phyloP scores from a whole-genome alignment of 2,329 filamentous ascomycete species.

The Exserohilum turcica region DNA sequence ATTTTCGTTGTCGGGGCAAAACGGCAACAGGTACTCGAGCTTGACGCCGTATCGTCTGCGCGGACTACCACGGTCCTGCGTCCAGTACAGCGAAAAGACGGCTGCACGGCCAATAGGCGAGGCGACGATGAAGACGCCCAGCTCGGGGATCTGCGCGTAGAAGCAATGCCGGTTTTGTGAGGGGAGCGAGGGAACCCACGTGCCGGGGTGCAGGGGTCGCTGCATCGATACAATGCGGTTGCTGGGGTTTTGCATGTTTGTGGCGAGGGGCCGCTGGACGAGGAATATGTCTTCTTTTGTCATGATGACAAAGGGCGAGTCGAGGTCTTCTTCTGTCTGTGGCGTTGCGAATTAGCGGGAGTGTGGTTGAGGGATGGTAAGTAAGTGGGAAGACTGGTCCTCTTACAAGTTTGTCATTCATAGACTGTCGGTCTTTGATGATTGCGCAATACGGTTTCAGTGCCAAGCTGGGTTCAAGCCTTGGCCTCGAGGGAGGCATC shows the following conservation, averaged over 20 bases:
- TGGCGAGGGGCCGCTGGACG: constrained; percentile 42
- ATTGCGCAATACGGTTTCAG: neutral
- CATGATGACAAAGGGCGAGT: constrained; percentile 48
- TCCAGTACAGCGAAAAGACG: constrained; percentile 63
- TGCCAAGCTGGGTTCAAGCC: neutral
- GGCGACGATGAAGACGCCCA: constrained; percentile 71
- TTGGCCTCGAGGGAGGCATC: neutral
- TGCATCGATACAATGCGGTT: constrained; percentile 45
- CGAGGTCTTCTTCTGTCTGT: neutral
- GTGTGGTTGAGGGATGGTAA: too few relatives aligned
- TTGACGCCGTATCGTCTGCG: constrained; percentile 53
- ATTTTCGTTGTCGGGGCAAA: constrained; percentile 7
- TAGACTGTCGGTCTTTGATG: too few relatives aligned
- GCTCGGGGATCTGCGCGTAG: constrained; percentile 67
- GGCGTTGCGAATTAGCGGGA: too few relatives aligned
- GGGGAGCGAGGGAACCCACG: constrained; percentile 1
- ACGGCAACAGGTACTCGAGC: constrained; percentile 63
- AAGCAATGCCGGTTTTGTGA: constrained; percentile 63
- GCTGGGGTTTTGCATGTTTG: constrained; percentile 6
- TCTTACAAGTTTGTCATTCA: neutral
- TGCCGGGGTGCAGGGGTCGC: constrained; percentile 34
- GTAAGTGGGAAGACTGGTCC: neutral
- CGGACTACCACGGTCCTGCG: constrained; percentile 42
- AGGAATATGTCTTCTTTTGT: constrained; percentile 53
- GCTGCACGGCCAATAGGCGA: constrained; percentile 69